phyloP scores from a whole-genome alignment of 306 rosid species.

The Arachis stenosperma region DNA sequence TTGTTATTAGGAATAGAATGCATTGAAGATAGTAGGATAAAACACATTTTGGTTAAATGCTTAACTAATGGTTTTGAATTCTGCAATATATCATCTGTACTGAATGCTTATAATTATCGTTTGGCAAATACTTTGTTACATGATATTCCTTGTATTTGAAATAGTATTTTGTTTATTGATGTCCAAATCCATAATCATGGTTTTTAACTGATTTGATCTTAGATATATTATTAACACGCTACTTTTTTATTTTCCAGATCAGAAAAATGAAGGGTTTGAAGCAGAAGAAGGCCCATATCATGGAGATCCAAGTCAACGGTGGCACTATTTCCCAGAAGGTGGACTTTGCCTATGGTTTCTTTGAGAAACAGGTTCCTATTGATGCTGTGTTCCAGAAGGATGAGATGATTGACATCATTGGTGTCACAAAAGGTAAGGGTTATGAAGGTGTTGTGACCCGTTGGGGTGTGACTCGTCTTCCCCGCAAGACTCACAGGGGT shows the following conservation, averaged over 20 bases:
- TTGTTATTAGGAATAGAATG: not conserved
- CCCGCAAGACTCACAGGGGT: conserved; percentile 92
- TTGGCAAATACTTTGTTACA: not conserved
- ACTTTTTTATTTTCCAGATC: conserved; percentile 49
- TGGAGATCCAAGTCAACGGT: conserved; percentile 88
- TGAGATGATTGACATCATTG: conserved; percentile 87
- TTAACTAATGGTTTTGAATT: not conserved
- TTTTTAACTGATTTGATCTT: not conserved
- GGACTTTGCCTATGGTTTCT: conserved; percentile 69
- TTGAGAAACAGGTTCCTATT: conserved; percentile 83
- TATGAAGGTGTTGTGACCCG: conserved; percentile 90
- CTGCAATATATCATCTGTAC: not conserved
- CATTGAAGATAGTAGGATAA: too few species aligned
- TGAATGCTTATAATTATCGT: not conserved
- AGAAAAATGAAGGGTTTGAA: conserved; percentile 86
- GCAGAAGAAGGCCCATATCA: conserved; percentile 88
- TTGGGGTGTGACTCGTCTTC: conserved; percentile 93
- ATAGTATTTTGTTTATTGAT: not conserved
- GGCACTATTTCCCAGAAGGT: conserved; percentile 78
- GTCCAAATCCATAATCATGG: not conserved
- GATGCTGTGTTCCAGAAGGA: conserved; percentile 95
- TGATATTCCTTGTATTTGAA: not conserved
- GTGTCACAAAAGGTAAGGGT: conserved; percentile 91
- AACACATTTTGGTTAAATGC: not conserved
- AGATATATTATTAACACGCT: not conserved